Evolutionary conservation across 345 rosid species (phyloP).

Genomic region (Eucalyptus rudis): DNA sequence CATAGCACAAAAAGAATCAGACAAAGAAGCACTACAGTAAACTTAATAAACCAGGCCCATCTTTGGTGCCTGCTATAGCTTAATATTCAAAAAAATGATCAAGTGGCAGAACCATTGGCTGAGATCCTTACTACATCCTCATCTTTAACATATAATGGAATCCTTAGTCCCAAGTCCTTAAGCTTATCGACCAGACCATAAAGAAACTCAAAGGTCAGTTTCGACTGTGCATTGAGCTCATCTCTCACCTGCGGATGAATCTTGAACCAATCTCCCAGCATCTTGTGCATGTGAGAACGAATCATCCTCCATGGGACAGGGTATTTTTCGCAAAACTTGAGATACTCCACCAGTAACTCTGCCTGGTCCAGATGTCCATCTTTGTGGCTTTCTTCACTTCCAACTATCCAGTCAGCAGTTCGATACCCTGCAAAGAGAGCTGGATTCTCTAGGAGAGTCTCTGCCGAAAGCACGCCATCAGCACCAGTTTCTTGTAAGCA

Average conservation of each 20-base stretch:
- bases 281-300: constrained; percentile 76
- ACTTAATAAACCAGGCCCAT: background rate
- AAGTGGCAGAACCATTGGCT: background rate
- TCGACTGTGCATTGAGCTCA: constrained; percentile 59
- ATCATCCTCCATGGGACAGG: constrained; percentile 96
- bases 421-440: constrained; percentile 80
- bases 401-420: constrained; percentile 49
- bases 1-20: background rate
- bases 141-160: constrained; percentile 58
- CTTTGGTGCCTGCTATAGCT: background rate
- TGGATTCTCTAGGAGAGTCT: constrained; percentile 90
- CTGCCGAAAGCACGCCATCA: constrained; percentile 95
- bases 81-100: background rate
- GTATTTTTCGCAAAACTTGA: constrained; percentile 74
- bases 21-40: background rate
- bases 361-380: constrained; percentile 73
- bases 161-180: constrained; percentile 45
- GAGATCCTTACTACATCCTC: background rate
- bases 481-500: constrained; percentile 68
- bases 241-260: constrained; percentile 72
- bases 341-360: constrained; percentile 58
- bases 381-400: constrained; percentile 16
- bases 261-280: constrained; percentile 86
- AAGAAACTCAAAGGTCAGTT: constrained; percentile 71
- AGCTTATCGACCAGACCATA: constrained; percentile 52